Conservation (phyloP, 1,139 yeast species). For the Yamadazyma trypodendri region DNA sequence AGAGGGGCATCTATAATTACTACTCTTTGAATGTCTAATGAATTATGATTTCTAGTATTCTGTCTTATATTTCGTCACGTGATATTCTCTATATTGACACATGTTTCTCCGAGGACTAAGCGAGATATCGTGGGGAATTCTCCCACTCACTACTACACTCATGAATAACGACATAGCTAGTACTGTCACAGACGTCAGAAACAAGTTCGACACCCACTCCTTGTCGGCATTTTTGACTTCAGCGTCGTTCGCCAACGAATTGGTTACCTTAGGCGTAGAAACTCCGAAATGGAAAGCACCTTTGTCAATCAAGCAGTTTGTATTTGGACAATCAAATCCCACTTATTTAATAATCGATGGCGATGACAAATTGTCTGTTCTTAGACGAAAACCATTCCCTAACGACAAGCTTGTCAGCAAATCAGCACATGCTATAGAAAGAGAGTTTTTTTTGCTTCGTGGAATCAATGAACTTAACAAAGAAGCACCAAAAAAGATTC, state of each 20-base stretch:
- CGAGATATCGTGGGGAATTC: slow-evolving; percentile 2
- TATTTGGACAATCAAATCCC: slow-evolving; percentile 69
- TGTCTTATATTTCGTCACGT: not conserved
- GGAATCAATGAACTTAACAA: slow-evolving; percentile 41
- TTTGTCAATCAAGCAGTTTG: slow-evolving; percentile 48
- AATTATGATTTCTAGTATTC: not conserved
- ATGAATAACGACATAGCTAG: slow-evolving; percentile 16
- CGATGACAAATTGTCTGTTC: slow-evolving; percentile 43
- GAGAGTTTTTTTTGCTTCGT: slow-evolving; percentile 57
- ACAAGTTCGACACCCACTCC: slow-evolving; percentile 32
- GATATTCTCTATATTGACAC: too few relatives aligned
- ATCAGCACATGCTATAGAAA: slow-evolving; percentile 65
- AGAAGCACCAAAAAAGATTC: slow-evolving; percentile 32
- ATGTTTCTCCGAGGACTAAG: not conserved
- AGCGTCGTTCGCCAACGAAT: slow-evolving; percentile 6
- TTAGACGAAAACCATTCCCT: slow-evolving; percentile 63
- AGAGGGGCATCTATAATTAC: slow-evolving; percentile 72
- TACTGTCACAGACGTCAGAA: slow-evolving; percentile 31
- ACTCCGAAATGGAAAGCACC: slow-evolving; percentile 21
- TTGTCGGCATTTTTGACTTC: slow-evolving; percentile 29
- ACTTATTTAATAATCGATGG: slow-evolving; percentile 52
- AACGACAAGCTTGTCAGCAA: slow-evolving; percentile 51
- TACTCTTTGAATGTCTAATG: slow-evolving; percentile 47
- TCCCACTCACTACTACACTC: not conserved
- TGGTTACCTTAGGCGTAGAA: slow-evolving; percentile 20